Evolutionary conservation across 495 filamentous ascomycete genomes (phyloP), one percentile per base, ranked within the genome.

Genomic region (Talaromyces adpressus): DNA sequence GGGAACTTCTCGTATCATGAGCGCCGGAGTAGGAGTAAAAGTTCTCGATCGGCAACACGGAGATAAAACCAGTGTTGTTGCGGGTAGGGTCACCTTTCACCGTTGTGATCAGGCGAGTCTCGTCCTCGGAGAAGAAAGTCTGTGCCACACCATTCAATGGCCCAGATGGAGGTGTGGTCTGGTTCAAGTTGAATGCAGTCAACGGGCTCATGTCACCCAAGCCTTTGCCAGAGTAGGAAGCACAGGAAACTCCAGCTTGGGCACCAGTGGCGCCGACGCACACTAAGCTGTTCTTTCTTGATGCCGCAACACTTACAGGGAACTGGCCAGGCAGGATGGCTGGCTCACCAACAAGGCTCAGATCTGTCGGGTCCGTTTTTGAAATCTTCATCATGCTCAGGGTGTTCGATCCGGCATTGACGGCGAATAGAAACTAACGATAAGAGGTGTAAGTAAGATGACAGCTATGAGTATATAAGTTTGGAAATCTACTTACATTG

Each of bases 341-440:
- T 0, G 80, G 80, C 6, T 68, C 25, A 36, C 81, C 82, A 29
- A 83, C 61, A n/a, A 75, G 56, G 0, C 70, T 72, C 39, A 85
- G 67, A 8, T 75, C 63, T 25, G 76, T 79, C 4, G 84, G 78
- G 66, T 86, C 69, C 5, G 64, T 16, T 0, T 69, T 59, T 22
- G 68, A 68, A 70, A 88, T 86, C 56, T 70, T 63, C 51, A 88
- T 72, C 79, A 85, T 80, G 63, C 75, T 78, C 2, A 85, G 47
- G 2, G 81, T 81, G 68, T 86, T 83, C 41, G 81, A 85, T 34
- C 84, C 84, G n/a, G 85, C 72, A 69, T 87, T 87, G 41, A 87
- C 83, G 23, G 81, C 83, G 60, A 87, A 84, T 32, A 87, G 61
- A 61, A 62, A 59, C 71, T 67, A 30, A 20, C 6, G 20, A 57